Percentiles rank a stretch among this genome's conserved stretches.
Conservation (phyloP, 2,329 filamentous ascomycete species). For the Aspergillus clavatus region DNA sequence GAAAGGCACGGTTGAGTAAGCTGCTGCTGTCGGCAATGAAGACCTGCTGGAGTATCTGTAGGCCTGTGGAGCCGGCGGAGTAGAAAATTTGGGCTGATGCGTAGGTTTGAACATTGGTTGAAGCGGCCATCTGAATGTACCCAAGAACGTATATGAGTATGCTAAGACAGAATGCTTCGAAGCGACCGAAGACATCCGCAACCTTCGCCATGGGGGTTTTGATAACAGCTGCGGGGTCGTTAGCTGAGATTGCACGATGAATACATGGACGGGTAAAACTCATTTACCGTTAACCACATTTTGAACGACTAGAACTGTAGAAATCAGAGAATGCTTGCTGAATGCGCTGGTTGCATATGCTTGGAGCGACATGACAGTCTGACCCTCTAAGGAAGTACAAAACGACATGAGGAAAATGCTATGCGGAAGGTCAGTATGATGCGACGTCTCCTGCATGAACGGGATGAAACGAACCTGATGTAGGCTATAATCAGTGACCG, state of each 20-base stretch:
- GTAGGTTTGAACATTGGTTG: slow-evolving; percentile 52
- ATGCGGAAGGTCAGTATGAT: slow-evolving; percentile 18
- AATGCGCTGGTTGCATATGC: slow-evolving; percentile 65
- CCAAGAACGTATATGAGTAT: slow-evolving; percentile 50
- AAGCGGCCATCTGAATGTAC: slow-evolving; percentile 63
- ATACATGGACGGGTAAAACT: slow-evolving; percentile 16
- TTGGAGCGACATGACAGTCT: slow-evolving; percentile 57
- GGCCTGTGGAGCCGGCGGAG: slow-evolving; percentile 56
- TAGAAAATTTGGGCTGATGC: slow-evolving; percentile 59
- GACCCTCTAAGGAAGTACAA: slow-evolving; percentile 61
- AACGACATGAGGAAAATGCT: slow-evolving; percentile 60
- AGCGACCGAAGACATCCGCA: slow-evolving; percentile 62
- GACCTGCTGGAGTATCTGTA: slow-evolving; percentile 58
- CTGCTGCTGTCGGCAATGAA: slow-evolving; percentile 65
- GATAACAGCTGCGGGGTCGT: slow-evolving; percentile 49
- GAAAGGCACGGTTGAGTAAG: slow-evolving; percentile 60
- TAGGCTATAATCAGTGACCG: slow-evolving; percentile 46
- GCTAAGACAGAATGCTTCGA: slow-evolving; percentile 57
- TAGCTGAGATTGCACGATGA: background rate
- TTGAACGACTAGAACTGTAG: slow-evolving; percentile 60
- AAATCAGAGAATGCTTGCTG: slow-evolving; percentile 59
- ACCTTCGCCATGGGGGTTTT: slow-evolving; percentile 64
- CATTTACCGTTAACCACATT: slow-evolving; percentile 57
- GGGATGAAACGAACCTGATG: slow-evolving; percentile 39
- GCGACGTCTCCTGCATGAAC: slow-evolving; percentile 2